Percentiles rank a stretch among this genome's conserved stretches.
phyloP scores from a whole-genome alignment of 108 stramenopile genomes.

The Poteriospumella lacustris region DNA sequence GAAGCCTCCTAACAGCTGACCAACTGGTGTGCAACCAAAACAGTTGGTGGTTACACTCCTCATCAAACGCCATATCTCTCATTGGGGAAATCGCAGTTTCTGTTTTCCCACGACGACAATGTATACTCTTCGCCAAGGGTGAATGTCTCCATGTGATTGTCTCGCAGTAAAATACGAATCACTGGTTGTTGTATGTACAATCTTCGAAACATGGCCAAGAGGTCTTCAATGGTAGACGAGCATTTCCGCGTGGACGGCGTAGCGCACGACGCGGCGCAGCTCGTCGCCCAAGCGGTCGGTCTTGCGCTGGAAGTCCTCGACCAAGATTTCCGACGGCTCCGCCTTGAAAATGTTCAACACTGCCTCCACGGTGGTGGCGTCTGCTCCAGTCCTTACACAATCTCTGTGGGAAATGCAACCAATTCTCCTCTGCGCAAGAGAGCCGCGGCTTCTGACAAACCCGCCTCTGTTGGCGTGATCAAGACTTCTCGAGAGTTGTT shows the following conservation, averaged over 20 bases:
- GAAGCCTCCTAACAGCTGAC: too few relatives aligned
- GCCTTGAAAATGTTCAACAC: too few relatives aligned
- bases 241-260: too few relatives aligned
- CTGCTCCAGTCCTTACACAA: conserved; percentile 97
- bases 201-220: neutral
- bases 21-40: too few relatives aligned
- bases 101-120: neutral
- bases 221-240: neutral
- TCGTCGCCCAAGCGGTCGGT: too few relatives aligned
- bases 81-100: neutral
- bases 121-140: neutral
- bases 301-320: too few relatives aligned
- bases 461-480: too few relatives aligned
- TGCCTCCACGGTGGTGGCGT: too few relatives aligned
- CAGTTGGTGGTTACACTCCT: too few relatives aligned
- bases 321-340: too few relatives aligned
- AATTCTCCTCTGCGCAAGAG: conserved; percentile 34
- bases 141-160: neutral
- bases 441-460: conserved; percentile 27
- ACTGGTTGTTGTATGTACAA: neutral
- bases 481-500: too few relatives aligned
- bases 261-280: too few relatives aligned
- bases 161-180: neutral
- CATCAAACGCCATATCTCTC: neutral
- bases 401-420: conserved; percentile 63